phyloP scores from a whole-genome alignment of 352 stramenopile genomes.

The Phytophthora rubi region DNA sequence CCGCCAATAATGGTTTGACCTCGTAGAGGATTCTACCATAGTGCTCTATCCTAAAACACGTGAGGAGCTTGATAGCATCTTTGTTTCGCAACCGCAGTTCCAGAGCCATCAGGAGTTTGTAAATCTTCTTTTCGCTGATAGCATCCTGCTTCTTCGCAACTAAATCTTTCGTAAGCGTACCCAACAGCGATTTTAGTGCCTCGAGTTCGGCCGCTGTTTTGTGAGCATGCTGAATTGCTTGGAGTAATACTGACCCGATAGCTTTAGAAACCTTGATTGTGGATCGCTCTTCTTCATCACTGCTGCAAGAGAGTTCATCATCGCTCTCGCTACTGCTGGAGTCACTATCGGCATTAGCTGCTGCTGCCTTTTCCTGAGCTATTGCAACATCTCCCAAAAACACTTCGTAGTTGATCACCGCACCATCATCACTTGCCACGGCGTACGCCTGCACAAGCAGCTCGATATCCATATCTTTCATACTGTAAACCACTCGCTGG shows the following conservation, averaged over 20 bases:
- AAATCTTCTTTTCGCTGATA: conserved; percentile 65
- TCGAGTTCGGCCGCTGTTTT: conserved; percentile 48
- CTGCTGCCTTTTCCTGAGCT: conserved; percentile 34
- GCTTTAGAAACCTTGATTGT: conserved; percentile 36
- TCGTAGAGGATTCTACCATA: conserved; percentile 46
- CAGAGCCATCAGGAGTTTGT: conserved; percentile 60
- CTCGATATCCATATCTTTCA: conserved; percentile 69
- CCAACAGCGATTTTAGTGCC: conserved; percentile 36
- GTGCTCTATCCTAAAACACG: conserved; percentile 40
- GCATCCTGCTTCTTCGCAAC: conserved; percentile 32
- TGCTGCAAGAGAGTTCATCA: conserved; percentile 37
- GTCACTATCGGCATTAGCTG: conserved; percentile 14
- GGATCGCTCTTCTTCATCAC: conserved; percentile 44
- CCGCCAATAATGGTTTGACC: conserved; percentile 28
- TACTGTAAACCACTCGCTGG: conserved; percentile 64
- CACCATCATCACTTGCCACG: conserved; percentile 25
- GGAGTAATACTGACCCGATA: conserved; percentile 35
- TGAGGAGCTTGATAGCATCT: conserved; percentile 55
- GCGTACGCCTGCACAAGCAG: conserved; percentile 45
- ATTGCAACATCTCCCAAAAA: conserved; percentile 62
- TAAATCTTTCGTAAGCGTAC: conserved; percentile 28
- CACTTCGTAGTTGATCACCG: conserved; percentile 50
- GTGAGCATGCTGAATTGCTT: conserved; percentile 45
- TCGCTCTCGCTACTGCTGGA: conserved; percentile 49
- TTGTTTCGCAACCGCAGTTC: conserved; percentile 54